These are phyloP conservation scores for Colletotrichum musae DNA, from an alignment of 2,329 filamentous ascomycete species.

Conservation along the genomic window DNA sequence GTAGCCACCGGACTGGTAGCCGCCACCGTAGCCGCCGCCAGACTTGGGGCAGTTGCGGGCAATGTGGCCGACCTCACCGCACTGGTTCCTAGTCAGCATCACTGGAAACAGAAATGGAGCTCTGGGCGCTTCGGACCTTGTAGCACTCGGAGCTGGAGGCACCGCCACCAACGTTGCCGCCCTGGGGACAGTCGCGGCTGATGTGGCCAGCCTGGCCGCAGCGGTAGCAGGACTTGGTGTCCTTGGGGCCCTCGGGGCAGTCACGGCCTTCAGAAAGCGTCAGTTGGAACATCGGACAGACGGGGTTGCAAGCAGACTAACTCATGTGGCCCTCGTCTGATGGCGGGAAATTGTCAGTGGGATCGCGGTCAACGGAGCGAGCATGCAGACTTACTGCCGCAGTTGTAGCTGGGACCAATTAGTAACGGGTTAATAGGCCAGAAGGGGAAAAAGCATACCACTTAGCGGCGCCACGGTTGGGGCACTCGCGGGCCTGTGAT, in stretches of 20 bases:
- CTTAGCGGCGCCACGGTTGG: slow-evolving; percentile 85
- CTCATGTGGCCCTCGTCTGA: slow-evolving; percentile 81
- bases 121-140: slow-evolving; percentile 68
- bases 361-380: slow-evolving; percentile 25
- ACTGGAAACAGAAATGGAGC: too few species aligned
- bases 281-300: slow-evolving; percentile 39
- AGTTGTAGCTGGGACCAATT: slow-evolving; percentile 79
- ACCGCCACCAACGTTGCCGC: slow-evolving; percentile 62
- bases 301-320: slow-evolving; percentile 60
- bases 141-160: slow-evolving; percentile 82
- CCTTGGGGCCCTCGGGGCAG: slow-evolving; percentile 90
- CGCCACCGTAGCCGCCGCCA: slow-evolving; percentile 65
- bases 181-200: slow-evolving; percentile 81
- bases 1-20: slow-evolving; percentile 62
- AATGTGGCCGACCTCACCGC: slow-evolving; percentile 95
- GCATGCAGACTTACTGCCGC: slow-evolving; percentile 73
- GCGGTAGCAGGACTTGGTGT: slow-evolving; percentile 83
- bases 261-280: slow-evolving; percentile 79
- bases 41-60: slow-evolving; percentile 88
- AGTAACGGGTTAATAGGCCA: slow-evolving; percentile 37
- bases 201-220: slow-evolving; percentile 91
- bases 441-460: slow-evolving; percentile 69
- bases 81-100: slow-evolving; percentile 63
- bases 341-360: slow-evolving; percentile 44
- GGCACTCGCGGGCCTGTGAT: slow-evolving; percentile 84